Conservation (phyloP, 108 stramenopile genomes). For the Parmales sp. region DNA sequence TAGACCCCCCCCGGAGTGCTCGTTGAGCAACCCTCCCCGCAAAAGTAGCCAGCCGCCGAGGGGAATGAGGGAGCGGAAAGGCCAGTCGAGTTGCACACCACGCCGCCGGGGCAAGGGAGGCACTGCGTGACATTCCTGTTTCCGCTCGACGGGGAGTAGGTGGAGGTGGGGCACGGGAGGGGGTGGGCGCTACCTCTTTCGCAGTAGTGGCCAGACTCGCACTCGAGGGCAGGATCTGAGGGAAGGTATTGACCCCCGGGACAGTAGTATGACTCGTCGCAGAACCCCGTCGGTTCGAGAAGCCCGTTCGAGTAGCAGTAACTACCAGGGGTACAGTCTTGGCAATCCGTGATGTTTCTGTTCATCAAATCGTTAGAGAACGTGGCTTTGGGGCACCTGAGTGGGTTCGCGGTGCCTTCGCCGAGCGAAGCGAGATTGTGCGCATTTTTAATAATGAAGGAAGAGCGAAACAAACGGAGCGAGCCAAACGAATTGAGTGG, state of each 20-base stretch:
- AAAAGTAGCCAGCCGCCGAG: conserved; percentile 29
- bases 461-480: too few species aligned
- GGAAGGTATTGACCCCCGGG: background rate
- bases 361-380: conserved; percentile 20
- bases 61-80: conserved; percentile 20
- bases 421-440: too few species aligned
- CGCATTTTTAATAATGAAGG: too few species aligned
- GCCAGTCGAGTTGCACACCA: background rate
- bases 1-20: background rate
- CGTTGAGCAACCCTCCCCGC: background rate
- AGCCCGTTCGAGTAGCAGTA: conserved; percentile 18
- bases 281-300: conserved; percentile 5
- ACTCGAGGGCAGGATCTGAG: conserved; percentile 9
- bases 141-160: conserved; percentile 22
- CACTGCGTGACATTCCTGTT: conserved; percentile 14
- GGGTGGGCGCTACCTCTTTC: conserved; percentile 15
- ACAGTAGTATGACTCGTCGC: conserved; percentile 17
- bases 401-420: conserved; percentile 15
- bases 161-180: conserved; percentile 19
- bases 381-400: conserved; percentile 15
- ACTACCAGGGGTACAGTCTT: background rate
- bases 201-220: conserved; percentile 37
- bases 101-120: conserved; percentile 21
- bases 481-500: too few species aligned
- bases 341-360: background rate